Conservation (phyloP, 192 early-diverging fungal species). For the Glomus cerebriforme region DNA sequence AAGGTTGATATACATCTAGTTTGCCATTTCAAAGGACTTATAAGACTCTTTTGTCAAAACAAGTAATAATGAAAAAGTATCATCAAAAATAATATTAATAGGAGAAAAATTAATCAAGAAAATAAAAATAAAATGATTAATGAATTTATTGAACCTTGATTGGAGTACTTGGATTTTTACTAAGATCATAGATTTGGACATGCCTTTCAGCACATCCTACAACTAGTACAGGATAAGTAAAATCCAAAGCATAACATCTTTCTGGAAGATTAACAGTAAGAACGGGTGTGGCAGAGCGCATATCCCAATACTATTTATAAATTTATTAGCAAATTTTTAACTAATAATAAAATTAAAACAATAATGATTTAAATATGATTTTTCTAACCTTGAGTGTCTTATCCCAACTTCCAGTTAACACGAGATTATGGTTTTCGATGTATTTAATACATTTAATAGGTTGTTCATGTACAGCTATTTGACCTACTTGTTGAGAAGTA, state of each 20-base stretch:
- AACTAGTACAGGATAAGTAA: conserved; percentile 75
- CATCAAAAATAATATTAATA: neutral
- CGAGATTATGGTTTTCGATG: conserved; percentile 66
- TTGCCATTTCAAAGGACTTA: conserved; percentile 82
- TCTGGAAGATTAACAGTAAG: conserved; percentile 78
- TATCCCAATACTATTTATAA: conserved; percentile 85
- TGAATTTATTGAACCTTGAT: conserved; percentile 58
- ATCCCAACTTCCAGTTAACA: conserved; percentile 95
- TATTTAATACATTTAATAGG: conserved; percentile 81
- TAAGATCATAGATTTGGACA: conserved; percentile 77
- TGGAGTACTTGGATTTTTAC: conserved; percentile 65
- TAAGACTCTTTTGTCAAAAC: conserved; percentile 19
- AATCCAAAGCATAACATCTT: conserved; percentile 90
- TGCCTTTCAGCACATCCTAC: conserved; percentile 92
- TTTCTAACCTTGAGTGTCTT: conserved; percentile 70
- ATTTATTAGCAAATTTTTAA: neutral
- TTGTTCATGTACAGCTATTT: conserved; percentile 90
- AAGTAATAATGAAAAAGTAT: no score
- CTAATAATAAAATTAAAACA: neutral
- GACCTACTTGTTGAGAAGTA: conserved; percentile 73
- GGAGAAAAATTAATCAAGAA: neutral
- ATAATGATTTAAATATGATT: conserved; percentile 16
- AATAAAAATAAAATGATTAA: neutral
- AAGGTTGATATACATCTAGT: conserved; percentile 85
- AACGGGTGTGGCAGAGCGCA: conserved; percentile 75